phyloP scores from a whole-genome alignment of 2,329 filamentous ascomycete species.

The Myriangium duriaei region DNA sequence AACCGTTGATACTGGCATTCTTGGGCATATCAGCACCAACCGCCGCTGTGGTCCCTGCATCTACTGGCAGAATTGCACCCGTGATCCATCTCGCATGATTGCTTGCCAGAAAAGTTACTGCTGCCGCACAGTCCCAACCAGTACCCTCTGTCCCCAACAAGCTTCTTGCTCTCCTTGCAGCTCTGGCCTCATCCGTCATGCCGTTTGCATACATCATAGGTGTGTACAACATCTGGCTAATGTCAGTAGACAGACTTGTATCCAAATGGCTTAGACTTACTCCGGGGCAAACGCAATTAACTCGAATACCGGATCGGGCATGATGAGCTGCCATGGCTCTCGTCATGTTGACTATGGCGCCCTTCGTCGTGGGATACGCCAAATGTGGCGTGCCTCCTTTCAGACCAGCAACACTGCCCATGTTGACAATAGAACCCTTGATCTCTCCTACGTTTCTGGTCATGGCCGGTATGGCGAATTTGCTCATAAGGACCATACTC shows the following conservation, averaged over 20 bases:
- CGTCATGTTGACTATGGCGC: conserved; percentile 44
- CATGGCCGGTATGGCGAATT: conserved; percentile 51
- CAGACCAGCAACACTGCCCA: conserved; percentile 49
- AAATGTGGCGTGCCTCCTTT: conserved; percentile 42
- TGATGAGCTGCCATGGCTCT: conserved; percentile 45
- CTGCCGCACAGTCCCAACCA: conserved; percentile 41
- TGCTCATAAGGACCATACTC: conserved; percentile 53
- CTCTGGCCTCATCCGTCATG: conserved; percentile 39
- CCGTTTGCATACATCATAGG: conserved; percentile 42
- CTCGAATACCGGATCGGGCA: conserved; percentile 36
- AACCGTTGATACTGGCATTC: conserved; percentile 1
- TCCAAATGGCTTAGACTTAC: no score
- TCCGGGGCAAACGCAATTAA: conserved; percentile 45
- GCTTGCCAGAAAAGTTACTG: conserved; percentile 39
- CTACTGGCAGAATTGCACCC: conserved; percentile 35
- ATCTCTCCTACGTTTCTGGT: conserved; percentile 35
- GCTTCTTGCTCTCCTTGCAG: conserved; percentile 38
- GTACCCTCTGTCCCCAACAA: conserved; percentile 41
- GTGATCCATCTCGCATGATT: conserved; percentile 42
- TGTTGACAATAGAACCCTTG: conserved; percentile 47
- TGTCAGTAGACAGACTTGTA: no score
- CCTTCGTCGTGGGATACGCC: conserved; percentile 42
- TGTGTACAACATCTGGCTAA: conserved; percentile 37
- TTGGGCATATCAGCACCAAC: conserved; percentile 13
- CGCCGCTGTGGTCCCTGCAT: conserved; percentile 35